A percentile compares a stretch with the other conserved stretches of the same genome.
Conservation (phyloP, 306 rosid species). For the Nissolia schottii region DNA sequence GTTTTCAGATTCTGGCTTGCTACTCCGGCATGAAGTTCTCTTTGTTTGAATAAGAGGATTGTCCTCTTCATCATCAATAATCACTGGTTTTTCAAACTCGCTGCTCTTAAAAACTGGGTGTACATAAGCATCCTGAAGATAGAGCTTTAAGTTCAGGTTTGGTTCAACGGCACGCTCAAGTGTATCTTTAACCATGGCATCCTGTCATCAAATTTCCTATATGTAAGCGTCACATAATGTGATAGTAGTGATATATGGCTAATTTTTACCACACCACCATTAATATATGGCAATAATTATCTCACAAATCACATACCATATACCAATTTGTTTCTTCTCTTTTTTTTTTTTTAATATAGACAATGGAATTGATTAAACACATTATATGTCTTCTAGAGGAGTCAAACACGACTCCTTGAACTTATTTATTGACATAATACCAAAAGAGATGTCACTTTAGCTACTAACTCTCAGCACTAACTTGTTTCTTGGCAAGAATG, state of each 20-base stretch:
- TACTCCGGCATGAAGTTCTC: constrained; percentile 41
- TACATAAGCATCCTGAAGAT: constrained; percentile 63
- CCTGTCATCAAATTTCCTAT: constrained; percentile 47
- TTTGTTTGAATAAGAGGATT: constrained; percentile 73
- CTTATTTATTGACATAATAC: too few relatives aligned
- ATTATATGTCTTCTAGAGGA: too few relatives aligned
- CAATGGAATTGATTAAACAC: too few relatives aligned
- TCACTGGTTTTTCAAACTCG: constrained; percentile 20
- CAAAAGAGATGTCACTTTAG: too few relatives aligned
- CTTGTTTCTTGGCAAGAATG: background rate
- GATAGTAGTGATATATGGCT: background rate
- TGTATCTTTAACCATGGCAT: constrained; percentile 92
- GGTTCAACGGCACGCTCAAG: constrained; percentile 79
- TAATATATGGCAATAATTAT: constrained; percentile 10
- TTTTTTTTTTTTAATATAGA: too few relatives aligned
- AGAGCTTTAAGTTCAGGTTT: constrained; percentile 57
- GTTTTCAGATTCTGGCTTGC: constrained; percentile 46
- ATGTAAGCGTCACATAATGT: background rate
- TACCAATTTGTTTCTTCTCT: too few relatives aligned
- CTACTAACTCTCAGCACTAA: too few relatives aligned
- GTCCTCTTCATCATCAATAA: constrained; percentile 68
- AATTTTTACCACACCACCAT: background rate
- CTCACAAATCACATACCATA: too few relatives aligned
- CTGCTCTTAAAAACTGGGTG: constrained; percentile 69
- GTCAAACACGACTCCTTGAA: too few relatives aligned